These are phyloP conservation scores for Colletotrichum sp. DNA, from an alignment of 2,329 filamentous ascomycete genomes.

Conservation along the genomic window DNA sequence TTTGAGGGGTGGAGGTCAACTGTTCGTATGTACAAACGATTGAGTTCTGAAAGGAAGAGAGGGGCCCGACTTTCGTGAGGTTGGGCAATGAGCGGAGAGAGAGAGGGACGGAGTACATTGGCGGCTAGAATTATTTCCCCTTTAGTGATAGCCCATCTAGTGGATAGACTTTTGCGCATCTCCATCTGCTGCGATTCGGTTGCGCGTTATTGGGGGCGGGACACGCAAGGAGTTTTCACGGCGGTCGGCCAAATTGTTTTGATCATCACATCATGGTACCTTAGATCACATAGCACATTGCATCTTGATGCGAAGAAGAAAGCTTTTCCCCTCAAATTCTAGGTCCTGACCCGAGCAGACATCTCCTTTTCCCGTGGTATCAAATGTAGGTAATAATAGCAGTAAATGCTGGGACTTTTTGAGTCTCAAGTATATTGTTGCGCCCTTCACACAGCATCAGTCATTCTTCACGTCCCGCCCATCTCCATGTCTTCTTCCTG, in stretches of 20 bases:
- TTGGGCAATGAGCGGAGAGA: neutral
- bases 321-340: neutral
- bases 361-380: neutral
- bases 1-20: constrained; percentile 35
- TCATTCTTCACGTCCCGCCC: neutral
- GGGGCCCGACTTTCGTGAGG: neutral
- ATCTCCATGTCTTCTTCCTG: constrained; percentile 20
- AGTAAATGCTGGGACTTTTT: neutral
- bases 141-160: neutral
- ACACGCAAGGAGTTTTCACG: neutral
- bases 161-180: neutral
- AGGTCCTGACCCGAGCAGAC: neutral
- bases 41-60: neutral
- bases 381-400: neutral
- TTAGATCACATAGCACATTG: neutral
- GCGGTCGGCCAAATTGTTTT: neutral
- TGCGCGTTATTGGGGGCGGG: neutral
- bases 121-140: neutral
- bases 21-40: neutral
- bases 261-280: neutral
- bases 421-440: neutral
- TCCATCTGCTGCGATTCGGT: neutral
- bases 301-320: neutral
- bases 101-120: neutral
- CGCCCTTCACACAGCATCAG: neutral